Evolutionary conservation across 176 grass and related monocot genomes (phyloP).

Genomic region (Metroxylon sagu): DNA sequence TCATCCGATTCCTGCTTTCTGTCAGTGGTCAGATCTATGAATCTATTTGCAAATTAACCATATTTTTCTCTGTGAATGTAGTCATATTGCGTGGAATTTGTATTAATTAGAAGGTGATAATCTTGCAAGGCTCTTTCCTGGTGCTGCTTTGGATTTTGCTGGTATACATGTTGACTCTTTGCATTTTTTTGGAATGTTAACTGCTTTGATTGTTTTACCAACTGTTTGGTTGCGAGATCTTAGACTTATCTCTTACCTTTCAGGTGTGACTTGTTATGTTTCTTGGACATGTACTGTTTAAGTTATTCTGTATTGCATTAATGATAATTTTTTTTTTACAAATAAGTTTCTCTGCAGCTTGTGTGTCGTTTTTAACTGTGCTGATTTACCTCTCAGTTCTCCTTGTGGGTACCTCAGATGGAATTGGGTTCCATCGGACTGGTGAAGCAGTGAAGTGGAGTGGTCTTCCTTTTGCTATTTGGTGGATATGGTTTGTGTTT

Average conservation of each 20-base stretch:
- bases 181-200: conserved; percentile 75
- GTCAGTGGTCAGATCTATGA: not conserved
- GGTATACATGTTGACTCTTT: conserved; percentile 54
- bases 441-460: conserved; percentile 59
- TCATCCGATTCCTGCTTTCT: not conserved
- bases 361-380: conserved; percentile 65
- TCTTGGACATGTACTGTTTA: conserved; percentile 5
- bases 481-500: conserved; percentile 92
- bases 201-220: conserved; percentile 69
- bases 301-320: not conserved
- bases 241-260: conserved; percentile 83
- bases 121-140: conserved; percentile 68
- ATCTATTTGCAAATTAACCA: not conserved
- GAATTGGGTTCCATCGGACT: conserved; percentile 55
- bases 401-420: conserved; percentile 45
- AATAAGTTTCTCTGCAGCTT: conserved; percentile 36
- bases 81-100: conserved; percentile 96
- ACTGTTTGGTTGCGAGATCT: conserved; percentile 83
- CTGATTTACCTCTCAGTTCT: conserved; percentile 57
- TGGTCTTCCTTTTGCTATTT: conserved; percentile 78
- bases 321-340: conserved; percentile 12
- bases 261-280: conserved; percentile 31
- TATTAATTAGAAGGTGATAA: conserved; percentile 93
- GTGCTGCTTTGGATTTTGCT: conserved; percentile 38
- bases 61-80: conserved; percentile 26